Evolutionary conservation across 2,329 filamentous ascomycete genomes (phyloP), one percentile per base, ranked within the genome.

Genomic region (Xylaria sp.): DNA sequence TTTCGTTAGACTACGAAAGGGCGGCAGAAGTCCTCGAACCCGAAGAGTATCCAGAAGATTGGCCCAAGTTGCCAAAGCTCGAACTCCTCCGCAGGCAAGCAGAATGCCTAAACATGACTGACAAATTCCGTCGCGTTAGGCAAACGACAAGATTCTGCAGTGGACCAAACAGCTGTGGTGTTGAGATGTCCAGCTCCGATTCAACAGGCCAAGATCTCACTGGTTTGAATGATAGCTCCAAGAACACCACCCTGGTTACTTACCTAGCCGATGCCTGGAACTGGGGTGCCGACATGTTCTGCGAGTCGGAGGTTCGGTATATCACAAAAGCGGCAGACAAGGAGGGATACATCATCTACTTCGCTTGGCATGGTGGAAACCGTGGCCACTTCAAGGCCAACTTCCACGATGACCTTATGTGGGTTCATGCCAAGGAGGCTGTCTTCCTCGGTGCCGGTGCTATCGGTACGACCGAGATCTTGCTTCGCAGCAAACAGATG

Each of bases 191-290:
- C 18, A 77, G 80, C 0, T 87, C 83, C 0, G 78, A 79, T 0
- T 73, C 85, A 19, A 83, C 83, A 0, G 86, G 86, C 1, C 83
- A 86, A 70, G 86, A 89, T 64, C 73, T 72, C 46, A 88, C 85
- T 0, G 86, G 86, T 0, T 65, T 87, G 59, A 89, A 89, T 65
- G 86, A 89, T 69, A 84, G 84, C 1, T 87, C 83, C 35, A 89
- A 88, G 72, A 87, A 80, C 16, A 86, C 82, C 9, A 87, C 83
- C 0, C 75, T 85, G 1, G 83, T 87, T 44, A 89, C 86, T 0
- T 89, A 89, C 66, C 74, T 89, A 6, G 79, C 83, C 6, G 86
- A 89, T 70, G 85, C 87, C 1, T 89, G 85, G 86, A 87, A 88
- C 66, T 87, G 85, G 84, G 87, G 86, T 7, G 84, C 86, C 10